phyloP scores from a whole-genome alignment of 2,329 filamentous ascomycete genomes.

The Ophiosphaerella herpotricha region DNA sequence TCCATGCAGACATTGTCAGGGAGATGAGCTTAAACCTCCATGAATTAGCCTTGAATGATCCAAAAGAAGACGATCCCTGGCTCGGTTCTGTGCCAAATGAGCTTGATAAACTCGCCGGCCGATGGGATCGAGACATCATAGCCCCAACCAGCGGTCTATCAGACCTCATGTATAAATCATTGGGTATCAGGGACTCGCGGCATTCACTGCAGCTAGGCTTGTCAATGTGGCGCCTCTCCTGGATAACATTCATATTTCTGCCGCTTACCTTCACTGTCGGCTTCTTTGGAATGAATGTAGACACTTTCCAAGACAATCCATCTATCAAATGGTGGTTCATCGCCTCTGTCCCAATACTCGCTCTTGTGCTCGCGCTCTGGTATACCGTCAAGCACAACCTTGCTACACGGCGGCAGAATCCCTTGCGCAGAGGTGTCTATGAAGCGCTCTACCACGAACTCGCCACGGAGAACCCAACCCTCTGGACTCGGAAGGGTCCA shows the following conservation, averaged over 20 bases:
- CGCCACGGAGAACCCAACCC: constrained; percentile 49
- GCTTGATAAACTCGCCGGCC: constrained; percentile 53
- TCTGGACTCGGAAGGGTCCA: constrained; percentile 57
- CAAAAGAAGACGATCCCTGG: constrained; percentile 46
- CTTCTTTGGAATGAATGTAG: constrained; percentile 60
- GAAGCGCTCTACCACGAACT: constrained; percentile 57
- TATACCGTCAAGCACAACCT: constrained; percentile 55
- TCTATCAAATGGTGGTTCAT: constrained; percentile 51
- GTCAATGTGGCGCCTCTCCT: constrained; percentile 62
- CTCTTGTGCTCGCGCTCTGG: constrained; percentile 53
- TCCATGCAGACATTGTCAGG: constrained; percentile 54
- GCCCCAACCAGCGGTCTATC: constrained; percentile 56
- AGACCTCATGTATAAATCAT: constrained; percentile 58
- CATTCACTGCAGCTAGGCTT: constrained; percentile 55
- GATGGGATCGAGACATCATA: constrained; percentile 56
- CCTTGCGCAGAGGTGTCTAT: constrained; percentile 56
- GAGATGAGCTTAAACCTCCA: constrained; percentile 52
- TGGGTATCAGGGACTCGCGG: constrained; percentile 57
- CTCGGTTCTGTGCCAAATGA: constrained; percentile 47
- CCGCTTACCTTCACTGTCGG: constrained; percentile 57
- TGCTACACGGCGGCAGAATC: constrained; percentile 49
- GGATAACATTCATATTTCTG: constrained; percentile 77
- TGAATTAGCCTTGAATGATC: constrained; percentile 46
- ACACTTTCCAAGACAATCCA: constrained; percentile 43
- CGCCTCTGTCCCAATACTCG: constrained; percentile 51